Base-by-base conservation (phyloP, 208 protist species). In the Trypanosomatidae sp. region DNA sequence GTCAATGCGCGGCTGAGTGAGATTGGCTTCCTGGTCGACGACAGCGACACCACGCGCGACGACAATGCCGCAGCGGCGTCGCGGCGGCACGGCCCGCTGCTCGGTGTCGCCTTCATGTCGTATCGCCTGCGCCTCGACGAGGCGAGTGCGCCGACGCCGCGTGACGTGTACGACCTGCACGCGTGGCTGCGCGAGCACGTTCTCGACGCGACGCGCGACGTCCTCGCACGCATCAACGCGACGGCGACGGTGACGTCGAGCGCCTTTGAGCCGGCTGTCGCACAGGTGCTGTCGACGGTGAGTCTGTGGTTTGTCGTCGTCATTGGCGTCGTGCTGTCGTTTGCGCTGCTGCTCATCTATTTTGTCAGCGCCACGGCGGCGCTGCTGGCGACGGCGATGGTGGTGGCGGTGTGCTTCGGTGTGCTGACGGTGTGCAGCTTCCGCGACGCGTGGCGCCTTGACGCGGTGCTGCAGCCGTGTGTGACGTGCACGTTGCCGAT, bases 401-500 rank as follows among this genome's bases (percentile, higher is more conserved):
- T 49, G 8, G 57, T 37, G 15, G 50, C 66, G n/a, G 55, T 68
- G 28, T 66, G 57, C 48, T 77, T 71, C 28, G 64, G 64, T 22
- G 60, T 52, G 10, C 48, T 78, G 25, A 60, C 53, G 21, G 56
- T 70, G 26, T 65, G 59, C 53, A 22, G 28, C 22, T 44, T 69
- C 11, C 51, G 66, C 42, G 49, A 48, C 37, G n/a, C n/a, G n/a
- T 78, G 54, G 64, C 46, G 49, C 15, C 26, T 66, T 13, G 69
- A 70, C 39, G 65, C 69, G 33, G 42, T 65, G 20, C 50, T 66
- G 48, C 62, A 72, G 52, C 61, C 74, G 37, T 66, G 72, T 38
- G 33, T 74, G 33, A 66, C 60, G 24, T 66, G 46, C 32, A 66
- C 67, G 10, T 56, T 82, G 18, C 65, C 57, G 8, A 61, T 82